Evolutionary conservation across 257 asterid genomes (phyloP), one percentile per base, ranked within the genome.

Genomic region (Leonotis leonurus): DNA sequence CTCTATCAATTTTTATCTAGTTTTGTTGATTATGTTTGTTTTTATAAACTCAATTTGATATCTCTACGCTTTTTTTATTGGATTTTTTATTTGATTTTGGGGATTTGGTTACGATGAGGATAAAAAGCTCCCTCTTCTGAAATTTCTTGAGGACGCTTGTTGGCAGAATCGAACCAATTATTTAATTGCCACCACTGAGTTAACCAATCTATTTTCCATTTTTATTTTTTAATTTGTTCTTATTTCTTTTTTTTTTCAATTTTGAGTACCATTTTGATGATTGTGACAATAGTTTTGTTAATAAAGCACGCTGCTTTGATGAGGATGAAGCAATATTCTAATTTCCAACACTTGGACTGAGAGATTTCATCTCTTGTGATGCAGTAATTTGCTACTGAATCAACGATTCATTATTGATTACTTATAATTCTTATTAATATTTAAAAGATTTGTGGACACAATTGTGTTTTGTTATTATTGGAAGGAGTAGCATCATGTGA

Each of bases 101-200:
- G 64, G 63, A 29, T 59, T 68, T 30, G 20, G 61, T 70, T 71
- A 60, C 95, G 12, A 73, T 81, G 96, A 90, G 64, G 95, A 90
- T 76, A 68, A 21, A 0, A 89, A 81, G 96, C 97, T 90, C 97
- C 93, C 97, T 90, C 96, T 90, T 80, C 95, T 83, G 95, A 85
- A 25, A 9, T 37, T 2, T 20, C 57, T 70, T 87, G 95, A 78
- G 89, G 95, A 84, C 41, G 64, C 11, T 67, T 43, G 90, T 88
- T 69, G 95, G 97, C 85, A 77, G 95, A 89, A 89, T 89, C 95
- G 97, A 90, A 90, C 97, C 97, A 45, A 75, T 48, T 0, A 70
- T 21, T 18, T 45, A 10, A 32, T 77, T 46, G 94, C 96, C 96
- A 72, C 56, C 62, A 68, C 95, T 85, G 92, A 85, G 89, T 46